Evolutionary conservation across 2,329 filamentous ascomycete genomes (phyloP).

Genomic region (Colletotrichum gigasporum): DNA sequence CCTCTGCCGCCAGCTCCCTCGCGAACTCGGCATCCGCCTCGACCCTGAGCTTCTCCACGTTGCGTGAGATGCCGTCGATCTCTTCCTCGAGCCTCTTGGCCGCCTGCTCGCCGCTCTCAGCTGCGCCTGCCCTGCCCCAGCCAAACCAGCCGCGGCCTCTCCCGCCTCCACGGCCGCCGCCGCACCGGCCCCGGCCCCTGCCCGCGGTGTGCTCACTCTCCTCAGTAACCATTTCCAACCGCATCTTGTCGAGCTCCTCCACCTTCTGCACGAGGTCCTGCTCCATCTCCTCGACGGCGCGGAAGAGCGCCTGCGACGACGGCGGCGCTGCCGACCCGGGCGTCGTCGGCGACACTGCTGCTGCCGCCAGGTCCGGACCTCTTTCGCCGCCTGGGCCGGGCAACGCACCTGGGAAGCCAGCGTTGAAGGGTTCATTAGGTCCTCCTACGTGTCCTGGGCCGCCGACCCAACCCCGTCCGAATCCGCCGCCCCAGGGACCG

Average conservation of each 20-base stretch:
- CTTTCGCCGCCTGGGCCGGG: neutral
- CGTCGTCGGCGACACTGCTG: neutral
- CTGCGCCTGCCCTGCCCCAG: conserved; percentile 4
- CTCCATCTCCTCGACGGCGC: conserved; percentile 9
- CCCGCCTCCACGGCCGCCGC: conserved; percentile 14
- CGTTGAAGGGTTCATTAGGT: neutral
- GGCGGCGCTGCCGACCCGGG: neutral
- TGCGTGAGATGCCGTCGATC: conserved; percentile 48
- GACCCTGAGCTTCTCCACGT: conserved; percentile 49
- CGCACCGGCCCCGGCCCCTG: conserved; percentile 30
- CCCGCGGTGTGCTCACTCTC: conserved; percentile 14
- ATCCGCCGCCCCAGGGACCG: conserved; percentile 3
- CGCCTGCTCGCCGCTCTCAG: neutral
- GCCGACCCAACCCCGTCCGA: conserved; percentile 15
- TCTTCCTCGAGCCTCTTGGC: conserved; percentile 43
- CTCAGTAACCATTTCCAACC: neutral
- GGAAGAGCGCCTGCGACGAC: conserved; percentile 19
- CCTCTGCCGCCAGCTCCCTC: conserved; percentile 47
- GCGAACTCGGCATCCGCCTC: conserved; percentile 60
- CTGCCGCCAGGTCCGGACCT: neutral
- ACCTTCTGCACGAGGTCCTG: conserved; percentile 10
- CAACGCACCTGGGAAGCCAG: conserved; percentile 13
- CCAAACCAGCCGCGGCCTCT: too few species aligned
- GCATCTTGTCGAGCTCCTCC: conserved; percentile 29
- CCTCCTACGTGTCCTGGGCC: neutral